Evolutionary conservation across 768 basidiomycete genomes (phyloP).

Genomic region (Termitomyces sp.): DNA sequence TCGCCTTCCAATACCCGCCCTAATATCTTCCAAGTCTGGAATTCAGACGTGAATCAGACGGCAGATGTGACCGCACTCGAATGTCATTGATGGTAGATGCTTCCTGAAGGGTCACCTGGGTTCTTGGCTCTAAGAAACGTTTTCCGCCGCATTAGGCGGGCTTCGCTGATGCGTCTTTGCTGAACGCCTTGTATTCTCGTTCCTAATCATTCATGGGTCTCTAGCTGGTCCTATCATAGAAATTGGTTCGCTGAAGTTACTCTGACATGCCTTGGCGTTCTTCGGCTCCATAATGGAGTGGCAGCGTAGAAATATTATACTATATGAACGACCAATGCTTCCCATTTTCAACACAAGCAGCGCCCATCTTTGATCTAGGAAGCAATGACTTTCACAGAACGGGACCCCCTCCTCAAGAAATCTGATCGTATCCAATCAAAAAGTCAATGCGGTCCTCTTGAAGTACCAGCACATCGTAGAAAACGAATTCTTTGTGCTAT

Average conservation of each 20-base stretch:
- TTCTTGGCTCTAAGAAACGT: not conserved
- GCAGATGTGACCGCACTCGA: too few species aligned
- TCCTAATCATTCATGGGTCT: not conserved
- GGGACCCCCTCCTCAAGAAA: slow-evolving; percentile 11
- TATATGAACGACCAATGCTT: not conserved
- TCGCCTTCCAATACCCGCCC: not conserved
- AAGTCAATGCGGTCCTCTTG: slow-evolving; percentile 48
- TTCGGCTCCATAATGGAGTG: not conserved
- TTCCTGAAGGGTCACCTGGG: not conserved
- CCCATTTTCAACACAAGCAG: not conserved
- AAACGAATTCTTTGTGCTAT: slow-evolving; percentile 65
- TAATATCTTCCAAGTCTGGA: not conserved
- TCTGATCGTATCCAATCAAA: not conserved
- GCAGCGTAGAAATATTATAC: not conserved
- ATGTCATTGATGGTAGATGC: not conserved
- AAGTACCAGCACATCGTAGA: slow-evolving; percentile 53
- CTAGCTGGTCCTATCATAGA: not conserved
- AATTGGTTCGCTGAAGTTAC: not conserved
- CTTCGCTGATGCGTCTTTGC: not conserved
- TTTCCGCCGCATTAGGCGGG: not conserved
- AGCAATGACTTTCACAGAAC: slow-evolving; percentile 14
- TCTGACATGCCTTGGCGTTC: not conserved
- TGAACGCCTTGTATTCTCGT: not conserved
- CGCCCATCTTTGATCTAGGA: not conserved
- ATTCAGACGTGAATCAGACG: not conserved